Base-by-base conservation (phyloP, 116 monocot genomes). In the Iris pallida region DNA sequence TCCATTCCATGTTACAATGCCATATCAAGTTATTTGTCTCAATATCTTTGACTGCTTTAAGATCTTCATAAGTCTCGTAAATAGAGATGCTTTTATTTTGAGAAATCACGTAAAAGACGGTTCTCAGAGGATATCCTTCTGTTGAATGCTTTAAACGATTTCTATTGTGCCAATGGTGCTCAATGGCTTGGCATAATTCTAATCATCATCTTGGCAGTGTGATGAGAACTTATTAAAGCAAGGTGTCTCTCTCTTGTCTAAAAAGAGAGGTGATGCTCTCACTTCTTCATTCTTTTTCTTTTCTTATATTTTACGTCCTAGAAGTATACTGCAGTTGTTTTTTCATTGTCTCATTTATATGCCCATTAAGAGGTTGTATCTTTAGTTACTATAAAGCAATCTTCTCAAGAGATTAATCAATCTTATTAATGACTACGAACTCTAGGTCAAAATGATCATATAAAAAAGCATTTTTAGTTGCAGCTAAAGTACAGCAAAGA, bases 401-500 rank as follows among this genome's bases (percentile, higher is more conserved):
- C 20, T 30, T 17, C 9, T 53, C 53, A 8, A 13, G 54, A 19
- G 15, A 20, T 58, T 45, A 20, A 63, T n/a, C 7, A 62, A 69
- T 44, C 10, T n/a, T n/a, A 76, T 19, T 13, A 47, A n/a, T n/a
- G n/a, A n/a, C n/a, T 45, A 46, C 8, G 47, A 10, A 9, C 9
- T 2, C 6, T 18, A 55, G 7, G 11, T 44, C 5, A 43, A 57
- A 64, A 48, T 6, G 64, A 18, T 9, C 5, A 47, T 3, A 61
- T 16, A 20, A 11, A 66, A 73, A 59, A 53, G 6, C 40, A 54
- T 16, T 61, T 62, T 10, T 12, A 16, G 44, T 45, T 12, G n/a
- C 13, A 54, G 54, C 53, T 41, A 73, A 42, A 62, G 20, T 45
- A 64, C 42, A 49, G 44, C 13, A 61, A 58, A 63, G n/a, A 57